These are phyloP conservation scores for Daphne laureola DNA, from an alignment of 441 rosid genomes.

Conservation along the genomic window DNA sequence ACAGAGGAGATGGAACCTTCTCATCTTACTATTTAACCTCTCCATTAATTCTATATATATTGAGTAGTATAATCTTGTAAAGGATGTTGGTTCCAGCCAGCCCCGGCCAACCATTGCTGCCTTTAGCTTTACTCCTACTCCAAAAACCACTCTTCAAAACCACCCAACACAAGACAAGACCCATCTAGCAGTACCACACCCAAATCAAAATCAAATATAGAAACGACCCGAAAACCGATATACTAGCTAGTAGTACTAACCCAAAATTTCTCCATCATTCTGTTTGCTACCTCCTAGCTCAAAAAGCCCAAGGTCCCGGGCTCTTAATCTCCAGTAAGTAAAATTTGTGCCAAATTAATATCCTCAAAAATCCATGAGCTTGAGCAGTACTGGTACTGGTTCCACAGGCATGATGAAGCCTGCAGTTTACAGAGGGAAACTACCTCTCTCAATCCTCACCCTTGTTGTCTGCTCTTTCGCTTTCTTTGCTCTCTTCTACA, in stretches of 20 bases:
- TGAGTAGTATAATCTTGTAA: background rate
- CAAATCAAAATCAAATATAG: too few species aligned
- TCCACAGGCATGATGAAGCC: slow-evolving; percentile 32
- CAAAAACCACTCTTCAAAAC: slow-evolving; percentile 17
- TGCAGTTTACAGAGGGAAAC: slow-evolving; percentile 35
- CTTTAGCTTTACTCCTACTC: slow-evolving; percentile 93
- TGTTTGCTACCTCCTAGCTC: slow-evolving; percentile 13
- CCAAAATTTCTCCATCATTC: slow-evolving; percentile 13
- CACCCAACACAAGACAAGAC: background rate
- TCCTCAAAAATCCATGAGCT: slow-evolving; percentile 20
- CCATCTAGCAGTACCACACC: too few species aligned
- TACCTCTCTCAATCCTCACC: slow-evolving; percentile 41
- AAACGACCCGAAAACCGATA: too few species aligned
- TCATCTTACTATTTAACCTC: slow-evolving; percentile 36
- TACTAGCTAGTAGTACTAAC: too few species aligned
- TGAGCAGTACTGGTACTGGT: slow-evolving; percentile 17
- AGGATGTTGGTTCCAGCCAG: background rate
- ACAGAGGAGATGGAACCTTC: background rate
- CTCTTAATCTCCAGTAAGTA: slow-evolving; percentile 4
- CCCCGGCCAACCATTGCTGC: slow-evolving; percentile 21
- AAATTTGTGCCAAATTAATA: slow-evolving; percentile 3
- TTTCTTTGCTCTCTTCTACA: slow-evolving; percentile 45
- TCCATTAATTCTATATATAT: slow-evolving; percentile 1
- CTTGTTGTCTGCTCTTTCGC: slow-evolving; percentile 40
- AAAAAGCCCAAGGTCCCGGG: background rate